These are phyloP conservation scores for Nicotiana tabacum DNA, from an alignment of 257 asterid genomes.

Conservation along the genomic window DNA sequence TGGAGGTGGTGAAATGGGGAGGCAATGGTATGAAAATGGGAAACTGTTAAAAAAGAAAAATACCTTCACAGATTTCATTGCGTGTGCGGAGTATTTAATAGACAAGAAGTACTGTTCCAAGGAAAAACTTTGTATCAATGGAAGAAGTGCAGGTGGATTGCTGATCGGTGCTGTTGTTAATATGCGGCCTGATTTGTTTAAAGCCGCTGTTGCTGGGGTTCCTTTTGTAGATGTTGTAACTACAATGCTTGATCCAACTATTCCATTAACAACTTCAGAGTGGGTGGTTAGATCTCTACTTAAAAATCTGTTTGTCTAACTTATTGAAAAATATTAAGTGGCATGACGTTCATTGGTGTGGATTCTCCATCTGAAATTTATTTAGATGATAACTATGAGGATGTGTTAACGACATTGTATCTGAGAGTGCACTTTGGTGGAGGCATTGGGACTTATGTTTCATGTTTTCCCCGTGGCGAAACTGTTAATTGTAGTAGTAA, in stretches of 20 bases:
- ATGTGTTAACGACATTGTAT: background rate
- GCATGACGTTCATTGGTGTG: background rate
- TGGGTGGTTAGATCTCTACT: slow-evolving; percentile 76
- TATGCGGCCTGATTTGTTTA: slow-evolving; percentile 90
- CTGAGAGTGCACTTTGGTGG: background rate
- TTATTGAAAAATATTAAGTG: background rate
- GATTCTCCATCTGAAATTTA: slow-evolving; percentile 2
- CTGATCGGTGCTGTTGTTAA: slow-evolving; percentile 86
- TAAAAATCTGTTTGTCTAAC: background rate
- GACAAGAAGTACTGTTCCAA: slow-evolving; percentile 74
- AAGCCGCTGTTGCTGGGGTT: slow-evolving; percentile 90
- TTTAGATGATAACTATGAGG: background rate
- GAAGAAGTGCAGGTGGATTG: slow-evolving; percentile 98
- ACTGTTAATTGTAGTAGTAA: background rate
- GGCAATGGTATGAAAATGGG: slow-evolving; percentile 94
- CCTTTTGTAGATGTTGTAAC: slow-evolving; percentile 93
- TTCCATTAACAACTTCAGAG: slow-evolving; percentile 96
- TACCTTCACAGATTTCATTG: slow-evolving; percentile 87
- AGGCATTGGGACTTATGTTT: background rate
- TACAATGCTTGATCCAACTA: slow-evolving; percentile 96
- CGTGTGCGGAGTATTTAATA: slow-evolving; percentile 78
- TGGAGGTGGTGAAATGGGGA: slow-evolving; percentile 99
- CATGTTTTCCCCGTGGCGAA: background rate
- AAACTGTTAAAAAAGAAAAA: slow-evolving; percentile 81
- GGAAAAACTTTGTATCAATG: slow-evolving; percentile 82